phyloP scores from a whole-genome alignment of 1,284 basidiomycete genomes.

The Volvariella surrecta region DNA sequence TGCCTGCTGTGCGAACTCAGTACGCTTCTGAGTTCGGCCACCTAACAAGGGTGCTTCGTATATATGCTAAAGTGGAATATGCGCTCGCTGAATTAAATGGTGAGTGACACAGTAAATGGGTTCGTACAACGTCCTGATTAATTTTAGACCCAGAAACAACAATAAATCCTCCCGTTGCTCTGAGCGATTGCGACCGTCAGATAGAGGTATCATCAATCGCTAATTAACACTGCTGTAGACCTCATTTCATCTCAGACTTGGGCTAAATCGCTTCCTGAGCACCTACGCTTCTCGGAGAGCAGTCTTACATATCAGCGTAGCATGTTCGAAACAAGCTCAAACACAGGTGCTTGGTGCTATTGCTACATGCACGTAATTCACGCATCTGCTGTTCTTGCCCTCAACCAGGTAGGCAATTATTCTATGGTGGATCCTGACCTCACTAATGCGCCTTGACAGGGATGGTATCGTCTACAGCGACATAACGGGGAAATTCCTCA shows the following conservation, averaged over 20 bases:
- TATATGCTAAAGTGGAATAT: conserved; percentile 50
- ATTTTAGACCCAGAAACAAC: conserved; percentile 12
- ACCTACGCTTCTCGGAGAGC: conserved; percentile 59
- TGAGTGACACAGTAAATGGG: conserved; percentile 5
- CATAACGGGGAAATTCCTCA: conserved; percentile 1
- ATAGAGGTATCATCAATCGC: conserved; percentile 5
- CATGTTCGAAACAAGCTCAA: conserved; percentile 71
- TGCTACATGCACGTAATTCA: conserved; percentile 64
- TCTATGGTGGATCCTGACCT: background rate
- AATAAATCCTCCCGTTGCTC: conserved; percentile 5
- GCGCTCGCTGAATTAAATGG: conserved; percentile 32
- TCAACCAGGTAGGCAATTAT: conserved; percentile 45
- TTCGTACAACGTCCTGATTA: background rate
- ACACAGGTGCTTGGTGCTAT: conserved; percentile 70
- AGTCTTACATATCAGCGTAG: conserved; percentile 58
- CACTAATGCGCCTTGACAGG: conserved; percentile 4
- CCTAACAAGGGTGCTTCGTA: conserved; percentile 54
- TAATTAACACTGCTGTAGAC: conserved; percentile 6
- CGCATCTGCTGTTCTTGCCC: conserved; percentile 54
- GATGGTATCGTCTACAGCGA: too few species aligned
- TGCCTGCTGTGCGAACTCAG: conserved; percentile 47
- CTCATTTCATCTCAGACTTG: conserved; percentile 37
- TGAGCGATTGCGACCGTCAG: conserved; percentile 3
- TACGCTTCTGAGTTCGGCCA: conserved; percentile 66
- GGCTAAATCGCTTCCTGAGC: conserved; percentile 53